A percentile compares a stretch with the other conserved stretches of the same genome.
phyloP scores from a whole-genome alignment of 371 early-diverging fungal species.

The Haplosporangium sp. region DNA sequence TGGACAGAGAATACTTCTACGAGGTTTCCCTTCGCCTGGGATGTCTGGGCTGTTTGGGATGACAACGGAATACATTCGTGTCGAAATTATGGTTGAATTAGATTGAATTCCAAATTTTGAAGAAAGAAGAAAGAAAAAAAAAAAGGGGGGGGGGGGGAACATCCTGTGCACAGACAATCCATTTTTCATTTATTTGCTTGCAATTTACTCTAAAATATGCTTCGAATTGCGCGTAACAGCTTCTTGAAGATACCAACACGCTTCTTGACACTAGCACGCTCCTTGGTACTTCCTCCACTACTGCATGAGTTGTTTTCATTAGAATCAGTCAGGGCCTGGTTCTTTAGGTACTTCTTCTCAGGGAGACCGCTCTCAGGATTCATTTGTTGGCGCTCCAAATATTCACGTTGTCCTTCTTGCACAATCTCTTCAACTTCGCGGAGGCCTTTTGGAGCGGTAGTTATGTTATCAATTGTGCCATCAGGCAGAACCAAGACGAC shows the following conservation, averaged over 20 bases:
- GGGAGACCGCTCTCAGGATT: not conserved
- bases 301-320: not conserved
- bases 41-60: slow-evolving; percentile 20
- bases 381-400: slow-evolving; percentile 10
- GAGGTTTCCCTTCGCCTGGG: slow-evolving; percentile 63
- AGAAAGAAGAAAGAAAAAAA: too few relatives aligned
- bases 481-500: slow-evolving; percentile 78
- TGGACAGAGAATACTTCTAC: slow-evolving; percentile 49
- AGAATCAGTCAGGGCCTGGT: not conserved
- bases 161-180: too few relatives aligned
- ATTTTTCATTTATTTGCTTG: too few relatives aligned
- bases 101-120: not conserved
- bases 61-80: slow-evolving; percentile 29
- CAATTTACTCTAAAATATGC: slow-evolving; percentile 10
- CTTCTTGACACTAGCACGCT: slow-evolving; percentile 19
- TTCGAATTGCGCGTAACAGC: slow-evolving; percentile 39
- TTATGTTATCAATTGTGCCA: slow-evolving; percentile 74
- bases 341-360: slow-evolving; percentile 2
- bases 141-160: not conserved
- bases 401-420: slow-evolving; percentile 35
- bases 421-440: slow-evolving; percentile 67
- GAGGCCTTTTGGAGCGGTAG: slow-evolving; percentile 77
- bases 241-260: slow-evolving; percentile 47
- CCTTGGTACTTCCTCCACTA: not conserved
- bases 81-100: not conserved